These are phyloP conservation scores for Rhizoclosmatium sp. DNA, from an alignment of 192 early-diverging fungal species.

Conservation along the genomic window DNA sequence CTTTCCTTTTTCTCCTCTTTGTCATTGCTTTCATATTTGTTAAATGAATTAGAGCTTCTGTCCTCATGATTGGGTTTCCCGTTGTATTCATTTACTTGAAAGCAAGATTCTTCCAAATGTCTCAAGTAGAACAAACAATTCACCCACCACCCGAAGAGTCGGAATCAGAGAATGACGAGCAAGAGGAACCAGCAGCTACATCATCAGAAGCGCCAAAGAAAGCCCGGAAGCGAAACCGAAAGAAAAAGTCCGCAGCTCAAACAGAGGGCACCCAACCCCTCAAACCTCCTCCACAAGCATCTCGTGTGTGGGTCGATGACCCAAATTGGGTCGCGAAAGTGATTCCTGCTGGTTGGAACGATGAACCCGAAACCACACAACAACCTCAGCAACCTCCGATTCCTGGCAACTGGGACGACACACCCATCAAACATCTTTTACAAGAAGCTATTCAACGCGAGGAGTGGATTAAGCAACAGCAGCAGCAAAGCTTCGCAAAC, in stretches of 20 bases:
- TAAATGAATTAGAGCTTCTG: no score
- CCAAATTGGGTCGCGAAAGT: neutral
- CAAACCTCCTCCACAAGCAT: constrained; percentile 7
- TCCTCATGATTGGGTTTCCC: no score
- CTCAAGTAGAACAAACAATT: no score
- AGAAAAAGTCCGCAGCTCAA: neutral
- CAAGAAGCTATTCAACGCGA: neutral
- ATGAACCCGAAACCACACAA: neutral
- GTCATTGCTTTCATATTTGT: no score
- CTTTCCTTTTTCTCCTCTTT: no score
- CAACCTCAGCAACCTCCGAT: neutral
- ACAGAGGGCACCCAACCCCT: neutral
- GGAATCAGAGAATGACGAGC: no score
- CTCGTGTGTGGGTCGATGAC: constrained; percentile 30
- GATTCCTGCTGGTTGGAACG: constrained; percentile 34
- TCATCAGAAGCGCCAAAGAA: neutral
- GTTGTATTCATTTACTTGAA: no score
- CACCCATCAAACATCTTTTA: neutral
- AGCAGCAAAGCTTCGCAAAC: neutral
- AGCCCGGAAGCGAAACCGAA: neutral
- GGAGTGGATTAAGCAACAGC: neutral
- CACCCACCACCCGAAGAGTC: no score
- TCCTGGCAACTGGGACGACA: constrained; percentile 11
- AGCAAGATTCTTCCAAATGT: no score
- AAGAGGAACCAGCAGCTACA: no score